Evolutionary conservation across 768 basidiomycete genomes (phyloP).

Genomic region (Rhodocollybia butyracea): DNA sequence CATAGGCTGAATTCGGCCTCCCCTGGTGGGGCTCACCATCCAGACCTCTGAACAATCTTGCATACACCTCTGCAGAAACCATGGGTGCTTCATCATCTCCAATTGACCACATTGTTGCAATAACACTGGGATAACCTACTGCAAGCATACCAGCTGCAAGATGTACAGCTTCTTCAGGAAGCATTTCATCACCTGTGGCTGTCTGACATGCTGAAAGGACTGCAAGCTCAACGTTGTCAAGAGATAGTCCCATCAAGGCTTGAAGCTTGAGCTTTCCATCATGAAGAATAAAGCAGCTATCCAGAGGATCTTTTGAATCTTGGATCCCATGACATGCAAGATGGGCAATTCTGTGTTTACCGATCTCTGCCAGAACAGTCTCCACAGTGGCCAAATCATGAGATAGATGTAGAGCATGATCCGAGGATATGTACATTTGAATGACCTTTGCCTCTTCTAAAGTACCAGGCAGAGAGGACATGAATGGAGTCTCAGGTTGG

Average conservation of each 20-base stretch:
- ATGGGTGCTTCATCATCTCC: slow-evolving; percentile 21
- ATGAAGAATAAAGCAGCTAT: slow-evolving; percentile 23
- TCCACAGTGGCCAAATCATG: not conserved
- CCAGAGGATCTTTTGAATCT: slow-evolving; percentile 18
- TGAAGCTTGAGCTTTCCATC: slow-evolving; percentile 17
- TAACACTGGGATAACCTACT: slow-evolving; percentile 24
- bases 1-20: not conserved
- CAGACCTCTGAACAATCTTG: not conserved
- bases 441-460: not conserved
- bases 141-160: slow-evolving; percentile 28
- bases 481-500: not conserved
- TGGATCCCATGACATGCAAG: slow-evolving; percentile 23
- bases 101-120: slow-evolving; percentile 32
- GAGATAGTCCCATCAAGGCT: slow-evolving; percentile 7
- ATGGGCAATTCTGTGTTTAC: slow-evolving; percentile 18
- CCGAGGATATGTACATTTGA: not conserved
- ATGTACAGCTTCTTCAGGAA: slow-evolving; percentile 25
- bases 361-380: not conserved
- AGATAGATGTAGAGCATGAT: not conserved
- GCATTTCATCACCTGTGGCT: slow-evolving; percentile 14
- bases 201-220: slow-evolving; percentile 33
- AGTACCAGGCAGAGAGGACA: slow-evolving; percentile 1
- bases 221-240: slow-evolving; percentile 21
- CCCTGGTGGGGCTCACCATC: not conserved
- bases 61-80: slow-evolving; percentile 20